Evolutionary conservation across 352 stramenopile species (phyloP), one percentile per base, ranked within the genome.

Genomic region (Detonula confervacea): DNA sequence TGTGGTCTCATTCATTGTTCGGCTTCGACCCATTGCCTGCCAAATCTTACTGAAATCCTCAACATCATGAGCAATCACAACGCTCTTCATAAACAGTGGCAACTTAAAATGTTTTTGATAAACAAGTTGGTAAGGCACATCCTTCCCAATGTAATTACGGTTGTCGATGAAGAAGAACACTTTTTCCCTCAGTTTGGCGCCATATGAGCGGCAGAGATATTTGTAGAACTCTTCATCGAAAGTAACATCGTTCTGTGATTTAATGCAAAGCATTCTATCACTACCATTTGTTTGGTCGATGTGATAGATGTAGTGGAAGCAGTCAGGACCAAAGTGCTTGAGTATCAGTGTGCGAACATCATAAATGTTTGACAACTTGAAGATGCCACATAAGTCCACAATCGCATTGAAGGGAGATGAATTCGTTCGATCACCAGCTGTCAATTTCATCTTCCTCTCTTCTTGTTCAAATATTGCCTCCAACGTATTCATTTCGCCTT

Each of bases 211-310:
- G 7, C 67, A 83, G 27, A 89, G 69, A 68, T 72, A 71, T 60
- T 87, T 87, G 44, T 89, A 89, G 46, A 89, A 89, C 49, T 89
- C 83, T 63, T 89, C 83, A 63, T 89, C 83, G 62, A 87, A 89
- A 44, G 65, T 74, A 39, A 89, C 79, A 69, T 89, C 83, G 60
- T 87, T 89, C 42, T 85, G 73, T 9, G 78, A 81, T 39, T 81
- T 83, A 51, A 87, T 81, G 71, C 75, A 85, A 5, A 89, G 57
- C 65, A 87, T 80, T 57, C 83, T 79, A 49, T 89, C 83, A 61
- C 79, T 83, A n/a, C 79, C 79, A 65, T 85, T 63, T 55, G 16
- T 77, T 68, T 87, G 83, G 46, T 89, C 80, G 54, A 89, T 86
- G 55, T 89, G 83, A 65, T 89, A 89, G 24, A 89, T 80, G 62